Evolutionary conservation across 169 alveolate species (phyloP).

Genomic region (Plasmodium billcollinsi): DNA sequence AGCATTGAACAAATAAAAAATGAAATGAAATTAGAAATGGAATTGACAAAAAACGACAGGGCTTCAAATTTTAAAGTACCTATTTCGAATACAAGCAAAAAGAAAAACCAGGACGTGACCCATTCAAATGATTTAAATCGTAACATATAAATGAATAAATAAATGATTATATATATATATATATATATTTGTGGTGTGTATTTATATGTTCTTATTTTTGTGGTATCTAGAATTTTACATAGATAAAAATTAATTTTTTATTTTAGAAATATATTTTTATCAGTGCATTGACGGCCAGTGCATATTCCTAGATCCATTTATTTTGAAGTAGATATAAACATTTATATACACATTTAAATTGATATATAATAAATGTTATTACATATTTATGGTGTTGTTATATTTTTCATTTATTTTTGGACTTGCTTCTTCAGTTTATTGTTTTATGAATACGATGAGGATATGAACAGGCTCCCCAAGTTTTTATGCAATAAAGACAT

Average conservation of each 20-base stretch:
- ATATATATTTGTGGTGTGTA: not conserved
- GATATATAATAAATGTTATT: not conserved
- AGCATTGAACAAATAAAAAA: slow-evolving; percentile 68
- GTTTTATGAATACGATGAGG: slow-evolving; percentile 41
- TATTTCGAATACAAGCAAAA: not conserved
- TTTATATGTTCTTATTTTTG: not conserved
- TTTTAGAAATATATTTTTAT: slow-evolving; percentile 54
- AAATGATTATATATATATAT: not conserved
- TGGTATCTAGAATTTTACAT: not conserved
- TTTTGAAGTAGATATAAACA: slow-evolving; percentile 23
- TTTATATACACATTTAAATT: not conserved
- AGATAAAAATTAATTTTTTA: not conserved
- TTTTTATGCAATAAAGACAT: slow-evolving; percentile 47
- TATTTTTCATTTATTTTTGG: not conserved
- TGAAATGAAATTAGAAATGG: slow-evolving; percentile 35
- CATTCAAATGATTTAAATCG: slow-evolving; percentile 24
- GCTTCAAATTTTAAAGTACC: not conserved
- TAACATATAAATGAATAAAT: not conserved
- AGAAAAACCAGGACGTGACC: not conserved
- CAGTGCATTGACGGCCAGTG: slow-evolving; percentile 72
- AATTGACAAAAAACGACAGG: not conserved
- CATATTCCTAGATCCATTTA: slow-evolving; percentile 64
- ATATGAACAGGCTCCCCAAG: slow-evolving; percentile 49
- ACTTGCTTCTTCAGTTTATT: slow-evolving; percentile 15
- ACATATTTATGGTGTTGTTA: not conserved